Conservation (phyloP, 139 green algal genomes). For the Micractinium sp. region DNA sequence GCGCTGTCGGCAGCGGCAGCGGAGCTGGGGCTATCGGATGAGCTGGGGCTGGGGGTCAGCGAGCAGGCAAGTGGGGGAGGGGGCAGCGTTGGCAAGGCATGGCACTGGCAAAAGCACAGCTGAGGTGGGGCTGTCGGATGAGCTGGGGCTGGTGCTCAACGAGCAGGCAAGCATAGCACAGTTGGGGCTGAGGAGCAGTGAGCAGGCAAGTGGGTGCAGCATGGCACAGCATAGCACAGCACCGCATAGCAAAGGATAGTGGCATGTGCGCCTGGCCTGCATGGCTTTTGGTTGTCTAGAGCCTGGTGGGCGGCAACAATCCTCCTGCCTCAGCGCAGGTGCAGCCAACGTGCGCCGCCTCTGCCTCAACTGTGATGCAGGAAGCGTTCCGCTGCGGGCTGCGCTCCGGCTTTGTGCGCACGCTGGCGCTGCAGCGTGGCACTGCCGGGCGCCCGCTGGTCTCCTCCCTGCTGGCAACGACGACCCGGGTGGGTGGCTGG, state of each 20-base stretch:
- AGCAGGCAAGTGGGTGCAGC: not conserved
- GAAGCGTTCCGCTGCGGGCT: slow-evolving; percentile 6
- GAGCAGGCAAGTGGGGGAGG: not conserved
- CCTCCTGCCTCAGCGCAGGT: not conserved
- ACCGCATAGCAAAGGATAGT: not conserved
- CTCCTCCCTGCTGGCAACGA: not conserved
- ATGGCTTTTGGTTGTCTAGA: not conserved
- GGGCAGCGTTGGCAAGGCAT: not conserved
- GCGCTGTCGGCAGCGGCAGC: not conserved
- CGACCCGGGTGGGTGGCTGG: not conserved
- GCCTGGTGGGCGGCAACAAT: not conserved
- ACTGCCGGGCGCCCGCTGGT: not conserved
- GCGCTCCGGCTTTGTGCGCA: slow-evolving; percentile 21
- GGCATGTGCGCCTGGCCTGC: not conserved
- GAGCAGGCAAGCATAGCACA: not conserved
- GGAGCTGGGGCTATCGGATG: not conserved
- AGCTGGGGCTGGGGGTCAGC: not conserved
- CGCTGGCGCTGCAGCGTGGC: not conserved
- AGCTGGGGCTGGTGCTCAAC: not conserved
- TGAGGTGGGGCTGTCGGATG: not conserved
- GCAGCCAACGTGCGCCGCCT: not conserved
- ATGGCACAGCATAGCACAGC: not conserved
- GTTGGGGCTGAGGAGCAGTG: not conserved
- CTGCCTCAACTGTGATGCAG: not conserved
- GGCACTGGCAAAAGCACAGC: not conserved